These are phyloP conservation scores for Periconia macrospinosa DNA, from an alignment of 2,329 filamentous ascomycete genomes.

Conservation along the genomic window DNA sequence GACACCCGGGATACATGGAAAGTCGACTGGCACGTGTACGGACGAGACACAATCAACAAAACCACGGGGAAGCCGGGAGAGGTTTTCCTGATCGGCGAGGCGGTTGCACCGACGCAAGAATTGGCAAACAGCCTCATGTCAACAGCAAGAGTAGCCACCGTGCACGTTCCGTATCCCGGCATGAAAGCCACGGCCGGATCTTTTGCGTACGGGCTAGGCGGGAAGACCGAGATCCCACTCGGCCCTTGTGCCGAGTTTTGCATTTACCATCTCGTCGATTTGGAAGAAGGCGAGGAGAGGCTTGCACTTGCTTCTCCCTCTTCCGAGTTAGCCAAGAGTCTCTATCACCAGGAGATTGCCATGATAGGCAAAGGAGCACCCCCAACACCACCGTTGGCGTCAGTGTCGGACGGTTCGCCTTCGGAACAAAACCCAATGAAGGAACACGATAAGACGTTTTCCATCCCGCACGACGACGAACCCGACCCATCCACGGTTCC, in stretches of 20 bases:
- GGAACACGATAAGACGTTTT: neutral
- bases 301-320: neutral
- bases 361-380: slow-evolving; percentile 4
- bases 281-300: slow-evolving; percentile 29
- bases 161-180: slow-evolving; percentile 52
- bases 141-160: slow-evolving; percentile 42
- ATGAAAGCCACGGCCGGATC: slow-evolving; percentile 59
- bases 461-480: neutral
- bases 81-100: slow-evolving; percentile 54
- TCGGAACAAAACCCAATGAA: neutral
- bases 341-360: slow-evolving; percentile 11
- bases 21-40: slow-evolving; percentile 52
- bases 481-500: neutral
- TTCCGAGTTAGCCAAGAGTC: slow-evolving; percentile 6
- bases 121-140: slow-evolving; percentile 49
- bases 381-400: neutral
- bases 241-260: slow-evolving; percentile 43
- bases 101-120: slow-evolving; percentile 49
- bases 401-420: neutral
- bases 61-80: slow-evolving; percentile 35
- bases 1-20: slow-evolving; percentile 32
- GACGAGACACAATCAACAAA: slow-evolving; percentile 43
- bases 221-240: slow-evolving; percentile 39
- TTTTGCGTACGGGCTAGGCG: slow-evolving; percentile 50
- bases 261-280: slow-evolving; percentile 53